These are phyloP conservation scores for Physcomitrellopsis africana DNA, from an alignment of 225 moss, liverwort and hornwort species.

Conservation along the genomic window DNA sequence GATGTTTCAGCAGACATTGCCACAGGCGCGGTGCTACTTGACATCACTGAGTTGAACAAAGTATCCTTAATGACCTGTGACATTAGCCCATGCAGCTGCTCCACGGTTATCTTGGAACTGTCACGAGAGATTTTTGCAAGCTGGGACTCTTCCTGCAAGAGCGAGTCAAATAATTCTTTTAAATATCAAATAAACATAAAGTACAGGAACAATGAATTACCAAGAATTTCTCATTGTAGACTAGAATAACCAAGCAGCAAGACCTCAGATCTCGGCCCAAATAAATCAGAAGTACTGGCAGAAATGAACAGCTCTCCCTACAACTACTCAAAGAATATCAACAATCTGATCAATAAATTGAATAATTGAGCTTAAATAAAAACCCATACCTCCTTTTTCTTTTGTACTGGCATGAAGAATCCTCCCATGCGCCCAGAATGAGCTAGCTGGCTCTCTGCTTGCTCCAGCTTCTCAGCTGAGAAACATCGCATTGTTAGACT, in stretches of 20 bases:
- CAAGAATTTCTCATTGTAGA: too few species aligned
- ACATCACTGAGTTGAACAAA: slow-evolving; percentile 60
- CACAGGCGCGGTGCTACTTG: slow-evolving; percentile 27
- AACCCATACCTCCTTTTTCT: slow-evolving; percentile 81
- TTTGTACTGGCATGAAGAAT: slow-evolving; percentile 93
- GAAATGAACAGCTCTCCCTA: too few species aligned
- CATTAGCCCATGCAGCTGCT: slow-evolving; percentile 99
- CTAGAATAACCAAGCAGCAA: too few species aligned
- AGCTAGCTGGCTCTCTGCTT: slow-evolving; percentile 89
- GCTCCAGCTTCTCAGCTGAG: slow-evolving; percentile 98
- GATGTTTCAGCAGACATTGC: slow-evolving; percentile 32
- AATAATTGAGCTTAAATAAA: not conserved
- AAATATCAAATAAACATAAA: not conserved
- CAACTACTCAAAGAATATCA: too few species aligned
- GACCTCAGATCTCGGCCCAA: too few species aligned
- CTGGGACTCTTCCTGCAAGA: slow-evolving; percentile 93
- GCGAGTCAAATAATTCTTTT: not conserved
- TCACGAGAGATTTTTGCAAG: slow-evolving; percentile 98
- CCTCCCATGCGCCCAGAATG: slow-evolving; percentile 96
- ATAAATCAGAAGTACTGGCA: too few species aligned
- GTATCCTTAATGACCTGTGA: slow-evolving; percentile 82
- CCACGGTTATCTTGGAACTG: slow-evolving; percentile 97
- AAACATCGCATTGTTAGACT: slow-evolving; percentile 18
- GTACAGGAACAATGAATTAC: too few species aligned
- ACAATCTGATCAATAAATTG: too few species aligned